These are phyloP conservation scores for Ballota nigra DNA, from an alignment of 257 asterid genomes.

Conservation along the genomic window DNA sequence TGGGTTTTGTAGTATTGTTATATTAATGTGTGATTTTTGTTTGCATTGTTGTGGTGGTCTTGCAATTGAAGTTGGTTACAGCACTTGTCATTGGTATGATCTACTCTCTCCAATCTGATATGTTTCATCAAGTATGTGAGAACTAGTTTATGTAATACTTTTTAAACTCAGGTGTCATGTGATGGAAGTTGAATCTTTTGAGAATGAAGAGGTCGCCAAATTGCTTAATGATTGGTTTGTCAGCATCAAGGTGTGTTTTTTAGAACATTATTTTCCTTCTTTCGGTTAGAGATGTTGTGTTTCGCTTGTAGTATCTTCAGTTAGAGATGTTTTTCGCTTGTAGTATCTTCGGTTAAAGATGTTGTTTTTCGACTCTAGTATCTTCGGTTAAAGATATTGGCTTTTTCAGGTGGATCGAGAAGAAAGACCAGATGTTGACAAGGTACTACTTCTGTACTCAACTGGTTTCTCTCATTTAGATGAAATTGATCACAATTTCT, in stretches of 20 bases:
- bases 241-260: constrained; percentile 72
- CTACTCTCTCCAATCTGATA: constrained; percentile 9
- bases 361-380: background rate
- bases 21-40: background rate
- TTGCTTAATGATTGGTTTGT: constrained; percentile 88
- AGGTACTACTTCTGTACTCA: constrained; percentile 39
- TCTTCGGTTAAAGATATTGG: background rate
- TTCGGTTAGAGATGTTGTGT: background rate
- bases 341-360: background rate
- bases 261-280: background rate
- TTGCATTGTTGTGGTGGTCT: constrained; percentile 24
- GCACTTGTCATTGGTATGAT: constrained; percentile 97
- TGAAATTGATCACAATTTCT: background rate
- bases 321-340: background rate
- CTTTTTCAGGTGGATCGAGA: constrained; percentile 82
- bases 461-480: background rate
- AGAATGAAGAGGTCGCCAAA: constrained; percentile 73
- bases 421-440: constrained; percentile 97
- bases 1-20: background rate
- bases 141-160: background rate
- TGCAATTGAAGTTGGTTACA: constrained; percentile 84
- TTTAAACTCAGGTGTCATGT: constrained; percentile 81
- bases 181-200: constrained; percentile 97
- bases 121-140: background rate
- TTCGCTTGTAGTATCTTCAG: no score